phyloP scores from a whole-genome alignment of 1,284 basidiomycete species.

The Mycocalia duriaeana region DNA sequence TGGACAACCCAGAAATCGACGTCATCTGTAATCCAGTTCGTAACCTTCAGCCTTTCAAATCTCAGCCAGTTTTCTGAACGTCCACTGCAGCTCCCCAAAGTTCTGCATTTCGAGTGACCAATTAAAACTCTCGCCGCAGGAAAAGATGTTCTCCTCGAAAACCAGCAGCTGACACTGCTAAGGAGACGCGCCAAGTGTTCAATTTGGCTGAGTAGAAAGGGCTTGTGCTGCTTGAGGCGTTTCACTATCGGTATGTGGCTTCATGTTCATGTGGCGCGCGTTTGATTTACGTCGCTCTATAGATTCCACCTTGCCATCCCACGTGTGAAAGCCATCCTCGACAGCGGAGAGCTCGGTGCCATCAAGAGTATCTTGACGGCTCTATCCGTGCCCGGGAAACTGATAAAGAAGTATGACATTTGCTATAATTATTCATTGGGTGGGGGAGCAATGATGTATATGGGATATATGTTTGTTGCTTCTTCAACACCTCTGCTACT shows the following conservation, averaged over 20 bases:
- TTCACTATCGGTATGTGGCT: constrained; percentile 49
- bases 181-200: no score
- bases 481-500: neutral
- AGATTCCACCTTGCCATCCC: constrained; percentile 61
- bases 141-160: no score
- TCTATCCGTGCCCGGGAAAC: constrained; percentile 30
- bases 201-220: no score
- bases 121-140: no score
- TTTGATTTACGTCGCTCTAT: neutral
- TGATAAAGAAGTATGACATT: constrained; percentile 43
- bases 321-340: constrained; percentile 47
- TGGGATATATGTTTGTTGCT: constrained; percentile 43
- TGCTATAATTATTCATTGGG: constrained; percentile 55
- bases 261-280: neutral
- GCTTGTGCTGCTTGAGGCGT: constrained; percentile 56
- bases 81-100: no score
- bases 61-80: neutral
- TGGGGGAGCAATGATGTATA: constrained; percentile 66
- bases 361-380: constrained; percentile 36
- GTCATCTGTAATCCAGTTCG: no score
- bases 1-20: no score
- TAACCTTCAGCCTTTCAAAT: no score
- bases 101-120: no score
- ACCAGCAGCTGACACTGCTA: no score
- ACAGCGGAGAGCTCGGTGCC: constrained; percentile 46